Percentiles rank a stretch among this genome's conserved stretches.
Evolutionary conservation across 805 yeast genomes (phyloP).

Genomic region (Spathaspora girioi): DNA sequence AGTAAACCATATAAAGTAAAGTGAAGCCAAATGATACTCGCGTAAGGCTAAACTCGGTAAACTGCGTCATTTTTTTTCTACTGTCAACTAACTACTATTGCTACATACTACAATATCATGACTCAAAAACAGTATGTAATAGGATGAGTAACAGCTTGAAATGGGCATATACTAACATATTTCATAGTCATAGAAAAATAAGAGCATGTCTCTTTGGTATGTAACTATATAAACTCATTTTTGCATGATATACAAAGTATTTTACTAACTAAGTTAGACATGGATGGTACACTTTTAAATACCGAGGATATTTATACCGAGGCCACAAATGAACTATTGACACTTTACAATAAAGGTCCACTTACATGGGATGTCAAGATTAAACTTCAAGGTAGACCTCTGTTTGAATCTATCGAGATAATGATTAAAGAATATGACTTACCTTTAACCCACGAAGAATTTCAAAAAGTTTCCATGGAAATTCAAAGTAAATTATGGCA

Average conservation of each 20-base stretch:
- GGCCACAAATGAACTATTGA: conserved; percentile 63
- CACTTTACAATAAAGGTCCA: conserved; percentile 69
- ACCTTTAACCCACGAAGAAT: conserved; percentile 63
- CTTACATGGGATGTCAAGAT: conserved; percentile 89
- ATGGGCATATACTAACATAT: background rate
- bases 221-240: conserved; percentile 16
- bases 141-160: background rate
- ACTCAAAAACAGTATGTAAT: conserved; percentile 1
- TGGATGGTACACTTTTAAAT: conserved; percentile 93
- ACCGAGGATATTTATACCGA: conserved; percentile 91
- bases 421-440: conserved; percentile 68
- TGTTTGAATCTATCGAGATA: conserved; percentile 62
- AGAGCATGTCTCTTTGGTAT: conserved; percentile 72
- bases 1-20: too few species aligned
- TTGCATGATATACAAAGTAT: background rate
- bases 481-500: conserved; percentile 64
- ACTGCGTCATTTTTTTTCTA: background rate
- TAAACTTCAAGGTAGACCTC: conserved; percentile 88
- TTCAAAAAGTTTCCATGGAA: conserved; percentile 46
- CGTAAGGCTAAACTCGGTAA: background rate
- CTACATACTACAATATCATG: background rate
- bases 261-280: conserved; percentile 44
- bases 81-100: background rate
- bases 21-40: background rate
- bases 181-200: conserved; percentile 14